Evolutionary conservation across 2,329 filamentous ascomycete genomes (phyloP), one percentile per base, ranked within the genome.

Genomic region (Fusarium dlaminii): DNA sequence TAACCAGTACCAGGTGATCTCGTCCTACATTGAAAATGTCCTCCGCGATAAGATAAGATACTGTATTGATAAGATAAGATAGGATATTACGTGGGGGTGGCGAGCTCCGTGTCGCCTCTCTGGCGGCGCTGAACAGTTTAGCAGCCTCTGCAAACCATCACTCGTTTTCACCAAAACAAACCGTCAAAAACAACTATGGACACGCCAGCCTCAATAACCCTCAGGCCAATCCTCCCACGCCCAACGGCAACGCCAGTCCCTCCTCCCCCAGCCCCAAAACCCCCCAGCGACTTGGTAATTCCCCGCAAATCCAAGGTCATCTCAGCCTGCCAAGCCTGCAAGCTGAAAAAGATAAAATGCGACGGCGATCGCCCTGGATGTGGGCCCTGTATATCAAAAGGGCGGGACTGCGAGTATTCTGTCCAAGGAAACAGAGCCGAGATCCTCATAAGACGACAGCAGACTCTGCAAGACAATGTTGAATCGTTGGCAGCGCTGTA

Each of bases 401-500:
- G 20, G 1, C 37, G 30, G 1, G 15, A 0, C 8, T 62, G 49
- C 24, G 30, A n/a, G 2, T 62, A 62, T 30, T 2, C 5, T 2
- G 12, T 1, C 1, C 36, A 43, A 7, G 14, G 6, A 0, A 20
- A 18, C 3, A 17, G 9, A 0, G 1, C 6, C 0, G 37, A 36
- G 1, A 0, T 11, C 5, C 15, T 57, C 1, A 3, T 57, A 1
- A 30, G 13, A 3, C 32, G 30, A 1, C 59, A 43, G 30, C 8
- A 57, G 0, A 14, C 20, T 20, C 8, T 62, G 20, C 37, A 62
- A 6, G 59, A 43, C 0, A 57, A 57, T 1, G 24, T 62, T 0
- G 49, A 62, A 1, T 57, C 59, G 2, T 57, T 61, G 8, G 1
- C 1, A 6, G 20, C 20, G 14, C 6, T 56, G 36, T 61, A 34